Conservation (phyloP, 2,329 filamentous ascomycete genomes). For the Calonectria pseudoturangicola region DNA sequence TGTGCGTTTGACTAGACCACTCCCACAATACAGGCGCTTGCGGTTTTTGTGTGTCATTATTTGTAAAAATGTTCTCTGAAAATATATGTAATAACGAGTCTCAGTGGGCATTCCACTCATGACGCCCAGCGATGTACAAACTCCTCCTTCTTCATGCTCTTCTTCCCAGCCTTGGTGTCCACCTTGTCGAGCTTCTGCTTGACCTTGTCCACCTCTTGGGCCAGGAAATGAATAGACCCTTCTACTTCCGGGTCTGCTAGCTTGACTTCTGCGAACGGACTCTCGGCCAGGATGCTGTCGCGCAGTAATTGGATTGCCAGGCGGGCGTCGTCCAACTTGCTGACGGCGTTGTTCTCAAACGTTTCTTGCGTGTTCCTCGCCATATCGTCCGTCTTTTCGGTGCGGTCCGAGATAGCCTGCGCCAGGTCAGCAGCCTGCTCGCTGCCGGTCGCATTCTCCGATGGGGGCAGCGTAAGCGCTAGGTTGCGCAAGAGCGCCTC, state of each 20-base stretch:
- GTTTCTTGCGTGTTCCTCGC: slow-evolving; percentile 67
- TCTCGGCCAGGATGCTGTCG: slow-evolving; percentile 73
- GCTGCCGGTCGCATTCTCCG: slow-evolving; percentile 52
- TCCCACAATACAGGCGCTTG: slow-evolving; percentile 39
- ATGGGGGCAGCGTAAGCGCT: slow-evolving; percentile 63
- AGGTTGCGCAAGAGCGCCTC: slow-evolving; percentile 70
- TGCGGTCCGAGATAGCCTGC: slow-evolving; percentile 63
- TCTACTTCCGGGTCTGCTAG: slow-evolving; percentile 73
- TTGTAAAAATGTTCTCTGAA: not conserved
- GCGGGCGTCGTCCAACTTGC: slow-evolving; percentile 68
- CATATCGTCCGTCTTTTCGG: slow-evolving; percentile 65
- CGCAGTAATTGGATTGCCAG: slow-evolving; percentile 69
- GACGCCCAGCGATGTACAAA: slow-evolving; percentile 62
- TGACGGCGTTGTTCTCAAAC: slow-evolving; percentile 66
- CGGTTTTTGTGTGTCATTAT: slow-evolving; percentile 17
- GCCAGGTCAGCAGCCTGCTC: slow-evolving; percentile 58
- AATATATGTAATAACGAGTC: not conserved
- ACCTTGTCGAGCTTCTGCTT: slow-evolving; percentile 62
- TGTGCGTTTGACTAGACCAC: slow-evolving; percentile 39
- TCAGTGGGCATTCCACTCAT: not conserved
- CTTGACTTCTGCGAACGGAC: slow-evolving; percentile 66
- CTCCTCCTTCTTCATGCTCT: slow-evolving; percentile 69
- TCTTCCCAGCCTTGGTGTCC: slow-evolving; percentile 61
- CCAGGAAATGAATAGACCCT: slow-evolving; percentile 67
- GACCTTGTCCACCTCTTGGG: slow-evolving; percentile 66